Evolutionary conservation across 306 rosid genomes (phyloP), one percentile per base, ranked within the genome.

Genomic region (Quercus berberidifolia): DNA sequence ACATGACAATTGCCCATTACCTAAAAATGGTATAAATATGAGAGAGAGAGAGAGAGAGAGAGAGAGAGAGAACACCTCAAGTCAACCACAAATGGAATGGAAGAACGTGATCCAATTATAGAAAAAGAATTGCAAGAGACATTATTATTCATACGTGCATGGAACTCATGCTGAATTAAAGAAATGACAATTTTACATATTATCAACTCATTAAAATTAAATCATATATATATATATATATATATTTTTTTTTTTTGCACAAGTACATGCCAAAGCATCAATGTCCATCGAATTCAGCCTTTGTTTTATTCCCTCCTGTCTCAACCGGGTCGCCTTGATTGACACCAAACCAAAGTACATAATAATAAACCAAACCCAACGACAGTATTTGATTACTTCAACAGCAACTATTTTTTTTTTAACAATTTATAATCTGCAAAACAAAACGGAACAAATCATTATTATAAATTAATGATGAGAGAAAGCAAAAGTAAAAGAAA

Each of bases 341-440:
- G 15, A 10, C 54, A 70, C n/a, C 5, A 55, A 71, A 12, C 58
- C 10, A 5, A 18, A 55, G 71, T 20, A 68, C 28, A 3, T 25
- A 60, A 9, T 21, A 23, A 23, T 23, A 60, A 23, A 60, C 67
- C 67, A 60, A 8, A 3, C 43, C 55, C 46, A 69, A 20, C 30
- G 17, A 67, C 25, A 77, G 23, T 19, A 60, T 56, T 15, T 67
- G 64, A 73, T 52, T 55, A 52, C 23, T 55, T 64, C 51, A 64
- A 71, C 64, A 64, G 54, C 69, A 56, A 77, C 77, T 55, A 41
- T 82, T 77, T 2, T 25, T 62, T 59, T 11, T 43, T 57, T 7
- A 15, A 26, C 20, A 67, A 68, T 54, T 23, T 54, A 49, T 12
- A 67, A 74, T 54, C 86, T 78, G 62, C 70, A 82, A 62, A 12